A percentile compares a stretch with the other conserved stretches of the same genome.
Conservation (phyloP, 768 basidiomycete genomes). For the Ephemerocybe angulata region DNA sequence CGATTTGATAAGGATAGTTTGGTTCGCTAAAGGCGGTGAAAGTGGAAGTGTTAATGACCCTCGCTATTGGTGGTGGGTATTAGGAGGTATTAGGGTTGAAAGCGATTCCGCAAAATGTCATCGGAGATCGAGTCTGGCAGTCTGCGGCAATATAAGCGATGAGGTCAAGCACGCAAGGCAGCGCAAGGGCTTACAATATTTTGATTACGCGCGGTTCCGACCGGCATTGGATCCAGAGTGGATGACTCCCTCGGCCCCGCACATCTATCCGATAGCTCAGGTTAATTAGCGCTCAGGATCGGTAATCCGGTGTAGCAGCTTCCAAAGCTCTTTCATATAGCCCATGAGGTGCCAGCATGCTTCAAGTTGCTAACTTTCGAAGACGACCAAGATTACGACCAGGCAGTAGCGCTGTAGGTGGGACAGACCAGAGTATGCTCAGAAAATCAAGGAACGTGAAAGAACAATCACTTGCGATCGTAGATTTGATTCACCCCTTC, state of each 20-base stretch:
- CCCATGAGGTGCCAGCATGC: too few relatives aligned
- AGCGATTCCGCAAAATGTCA: not conserved
- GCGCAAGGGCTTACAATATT: not conserved
- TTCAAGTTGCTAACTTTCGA: too few relatives aligned
- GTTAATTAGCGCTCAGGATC: not conserved
- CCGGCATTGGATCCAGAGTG: not conserved
- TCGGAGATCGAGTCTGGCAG: not conserved
- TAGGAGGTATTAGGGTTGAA: not conserved
- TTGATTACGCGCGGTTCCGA: not conserved
- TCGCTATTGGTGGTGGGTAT: too few relatives aligned
- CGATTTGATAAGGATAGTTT: too few relatives aligned
- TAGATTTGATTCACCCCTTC: not conserved
- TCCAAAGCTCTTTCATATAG: too few relatives aligned
- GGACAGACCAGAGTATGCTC: not conserved
- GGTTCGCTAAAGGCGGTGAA: not conserved
- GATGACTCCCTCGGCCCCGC: not conserved
- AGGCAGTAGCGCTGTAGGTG: too few relatives aligned
- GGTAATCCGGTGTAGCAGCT: too few relatives aligned
- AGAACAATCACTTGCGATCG: not conserved
- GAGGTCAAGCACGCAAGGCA: not conserved
- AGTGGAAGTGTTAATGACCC: not conserved
- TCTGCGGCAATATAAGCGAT: not conserved
- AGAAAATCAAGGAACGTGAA: not conserved
- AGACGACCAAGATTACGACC: too few relatives aligned
- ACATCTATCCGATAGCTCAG: too few relatives aligned